These are phyloP conservation scores for Amaranthus palmeri DNA, from an alignment of 148 eudicot species.

Conservation along the genomic window DNA sequence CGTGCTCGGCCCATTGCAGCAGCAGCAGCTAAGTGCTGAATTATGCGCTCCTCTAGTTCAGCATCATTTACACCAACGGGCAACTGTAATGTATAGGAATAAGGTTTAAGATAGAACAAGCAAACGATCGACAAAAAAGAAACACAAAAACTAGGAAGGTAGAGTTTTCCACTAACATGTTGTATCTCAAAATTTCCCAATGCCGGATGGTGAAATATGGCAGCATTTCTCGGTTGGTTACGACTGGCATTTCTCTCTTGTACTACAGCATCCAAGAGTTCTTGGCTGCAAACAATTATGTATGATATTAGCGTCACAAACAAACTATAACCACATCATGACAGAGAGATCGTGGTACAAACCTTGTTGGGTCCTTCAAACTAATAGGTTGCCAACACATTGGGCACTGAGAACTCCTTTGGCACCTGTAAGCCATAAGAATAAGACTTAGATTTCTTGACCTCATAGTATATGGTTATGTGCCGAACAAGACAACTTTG, in stretches of 20 bases:
- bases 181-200: conserved; percentile 86
- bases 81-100: conserved; percentile 38
- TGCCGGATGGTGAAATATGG: conserved; percentile 88
- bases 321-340: neutral
- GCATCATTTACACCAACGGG: conserved; percentile 78
- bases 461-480: neutral
- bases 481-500: neutral
- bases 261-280: conserved; percentile 80
- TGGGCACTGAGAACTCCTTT: conserved; percentile 97
- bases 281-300: conserved; percentile 56
- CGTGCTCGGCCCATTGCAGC: conserved; percentile 97
- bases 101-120: neutral
- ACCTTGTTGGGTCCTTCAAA: conserved; percentile 78
- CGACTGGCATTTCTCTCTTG: conserved; percentile 64
- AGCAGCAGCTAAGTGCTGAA: conserved; percentile 96
- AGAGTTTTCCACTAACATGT: conserved; percentile 40
- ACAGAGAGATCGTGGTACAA: conserved; percentile 10
- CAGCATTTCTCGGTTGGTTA: conserved; percentile 61
- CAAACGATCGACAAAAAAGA: neutral
- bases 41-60: conserved; percentile 94
- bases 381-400: conserved; percentile 98
- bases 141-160: neutral
- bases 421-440: conserved; percentile 60
- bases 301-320: neutral
- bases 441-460: conserved; percentile 1